Percentiles rank a stretch among this genome's conserved stretches.
Conservation (phyloP, 805 yeast genomes). For the Candida taoyuanica region DNA sequence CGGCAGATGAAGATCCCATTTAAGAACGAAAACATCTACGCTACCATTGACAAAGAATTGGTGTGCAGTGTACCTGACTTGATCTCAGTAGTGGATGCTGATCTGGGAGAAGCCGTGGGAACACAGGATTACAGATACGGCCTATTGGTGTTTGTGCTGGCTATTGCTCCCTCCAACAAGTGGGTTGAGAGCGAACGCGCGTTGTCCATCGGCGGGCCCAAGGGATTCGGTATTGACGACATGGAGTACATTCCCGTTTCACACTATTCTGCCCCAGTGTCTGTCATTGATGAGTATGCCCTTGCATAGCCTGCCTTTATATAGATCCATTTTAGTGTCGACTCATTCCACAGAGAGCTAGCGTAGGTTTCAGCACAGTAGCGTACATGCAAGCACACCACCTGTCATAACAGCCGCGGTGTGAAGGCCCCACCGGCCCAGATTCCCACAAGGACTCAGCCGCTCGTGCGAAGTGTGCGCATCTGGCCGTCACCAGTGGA, state of each 20-base stretch:
- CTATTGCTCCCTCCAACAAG: slow-evolving; percentile 32
- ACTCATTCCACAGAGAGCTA: too few relatives aligned
- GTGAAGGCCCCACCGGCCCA: too few relatives aligned
- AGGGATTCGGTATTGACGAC: slow-evolving; percentile 31
- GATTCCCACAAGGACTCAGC: too few relatives aligned
- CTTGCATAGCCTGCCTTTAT: too few relatives aligned
- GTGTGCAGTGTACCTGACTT: slow-evolving; percentile 42
- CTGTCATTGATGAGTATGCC: slow-evolving; percentile 34
- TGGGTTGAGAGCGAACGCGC: slow-evolving; percentile 36
- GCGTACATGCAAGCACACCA: too few relatives aligned
- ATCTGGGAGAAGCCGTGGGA: slow-evolving; percentile 43
- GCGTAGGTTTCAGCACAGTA: too few relatives aligned
- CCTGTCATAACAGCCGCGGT: too few relatives aligned
- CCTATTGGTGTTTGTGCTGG: slow-evolving; percentile 38
- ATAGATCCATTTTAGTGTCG: background rate
- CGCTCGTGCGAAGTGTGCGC: too few relatives aligned
- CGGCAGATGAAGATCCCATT: slow-evolving; percentile 35
- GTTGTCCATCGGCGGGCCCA: slow-evolving; percentile 37
- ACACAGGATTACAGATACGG: slow-evolving; percentile 45
- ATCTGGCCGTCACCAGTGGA: too few relatives aligned
- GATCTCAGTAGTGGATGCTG: slow-evolving; percentile 38
- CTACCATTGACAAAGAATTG: slow-evolving; percentile 27
- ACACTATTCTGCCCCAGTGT: slow-evolving; percentile 30
- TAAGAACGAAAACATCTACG: slow-evolving; percentile 43
- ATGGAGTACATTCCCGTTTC: slow-evolving; percentile 32